Conservation (phyloP, 176 grass and related monocot genomes). For the Eragrostis nindensis region DNA sequence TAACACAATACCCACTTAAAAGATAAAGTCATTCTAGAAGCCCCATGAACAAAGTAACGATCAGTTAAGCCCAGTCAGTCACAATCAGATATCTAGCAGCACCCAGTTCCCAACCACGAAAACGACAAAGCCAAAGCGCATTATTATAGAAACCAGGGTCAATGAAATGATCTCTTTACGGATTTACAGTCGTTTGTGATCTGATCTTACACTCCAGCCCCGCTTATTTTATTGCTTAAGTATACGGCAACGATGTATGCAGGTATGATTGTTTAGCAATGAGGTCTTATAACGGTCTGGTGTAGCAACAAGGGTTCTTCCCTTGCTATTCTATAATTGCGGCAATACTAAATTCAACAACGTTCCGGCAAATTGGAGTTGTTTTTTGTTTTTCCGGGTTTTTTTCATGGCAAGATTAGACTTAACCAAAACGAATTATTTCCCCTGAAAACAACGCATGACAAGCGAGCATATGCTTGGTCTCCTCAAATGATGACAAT, state of each 20-base stretch:
- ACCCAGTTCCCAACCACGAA: slow-evolving; percentile 24
- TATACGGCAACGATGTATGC: neutral
- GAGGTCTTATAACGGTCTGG: neutral
- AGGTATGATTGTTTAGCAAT: neutral
- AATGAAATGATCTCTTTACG: neutral
- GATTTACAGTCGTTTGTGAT: neutral
- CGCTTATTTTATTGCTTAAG: neutral
- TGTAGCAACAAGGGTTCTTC: neutral
- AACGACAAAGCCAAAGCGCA: slow-evolving; percentile 17
- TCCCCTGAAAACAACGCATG: neutral
- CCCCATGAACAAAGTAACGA: neutral
- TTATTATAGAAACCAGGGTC: slow-evolving; percentile 18
- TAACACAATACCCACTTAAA: slow-evolving; percentile 36
- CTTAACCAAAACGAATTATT: neutral
- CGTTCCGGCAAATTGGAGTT: neutral
- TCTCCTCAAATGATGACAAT: slow-evolving; percentile 19
- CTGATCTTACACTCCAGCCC: slow-evolving; percentile 9
- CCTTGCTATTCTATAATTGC: neutral
- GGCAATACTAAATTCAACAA: neutral
- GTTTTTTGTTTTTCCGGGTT: too few relatives aligned
- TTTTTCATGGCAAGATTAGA: too few relatives aligned
- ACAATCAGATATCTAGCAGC: slow-evolving; percentile 31
- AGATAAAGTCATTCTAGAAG: slow-evolving; percentile 31
- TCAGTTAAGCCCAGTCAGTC: slow-evolving; percentile 25
- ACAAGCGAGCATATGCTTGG: neutral